A percentile compares a stretch with the other conserved stretches of the same genome.
phyloP scores from a whole-genome alignment of 352 stramenopile species.

The Globisporangium rhizosaccharum region DNA sequence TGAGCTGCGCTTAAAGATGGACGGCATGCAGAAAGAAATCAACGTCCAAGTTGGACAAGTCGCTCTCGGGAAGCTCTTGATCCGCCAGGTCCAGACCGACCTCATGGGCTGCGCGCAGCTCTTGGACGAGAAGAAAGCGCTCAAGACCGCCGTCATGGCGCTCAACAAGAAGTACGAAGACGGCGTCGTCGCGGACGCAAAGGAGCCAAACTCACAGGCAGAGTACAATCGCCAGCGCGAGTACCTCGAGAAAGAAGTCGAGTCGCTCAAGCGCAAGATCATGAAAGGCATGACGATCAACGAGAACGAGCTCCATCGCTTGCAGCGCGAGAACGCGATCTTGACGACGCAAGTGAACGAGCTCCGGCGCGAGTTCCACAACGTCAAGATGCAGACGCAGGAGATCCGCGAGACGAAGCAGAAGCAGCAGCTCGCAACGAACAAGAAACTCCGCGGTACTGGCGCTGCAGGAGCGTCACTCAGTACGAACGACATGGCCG shows the following conservation, averaged over 20 bases:
- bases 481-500: constrained; percentile 18
- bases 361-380: constrained; percentile 75
- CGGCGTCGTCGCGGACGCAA: constrained; percentile 54
- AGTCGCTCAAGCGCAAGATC: constrained; percentile 88
- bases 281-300: constrained; percentile 84
- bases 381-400: constrained; percentile 64
- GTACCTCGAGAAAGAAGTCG: constrained; percentile 89
- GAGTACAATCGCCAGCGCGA: constrained; percentile 91
- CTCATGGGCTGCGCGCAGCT: constrained; percentile 66
- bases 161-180: constrained; percentile 87
- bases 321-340: constrained; percentile 79
- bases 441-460: constrained; percentile 3
- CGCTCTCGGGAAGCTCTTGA: constrained; percentile 52
- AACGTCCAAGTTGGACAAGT: constrained; percentile 64
- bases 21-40: constrained; percentile 87
- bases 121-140: constrained; percentile 69
- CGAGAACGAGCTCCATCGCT: constrained; percentile 69
- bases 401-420: constrained; percentile 50
- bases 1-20: constrained; percentile 91
- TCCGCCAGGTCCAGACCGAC: constrained; percentile 77
- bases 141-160: constrained; percentile 74
- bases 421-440: constrained; percentile 17
- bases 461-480: constrained; percentile 1
- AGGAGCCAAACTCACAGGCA: constrained; percentile 86
- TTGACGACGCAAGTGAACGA: constrained; percentile 83